Conservation (phyloP, 768 basidiomycete species). For the Lactarius hatsudake region DNA sequence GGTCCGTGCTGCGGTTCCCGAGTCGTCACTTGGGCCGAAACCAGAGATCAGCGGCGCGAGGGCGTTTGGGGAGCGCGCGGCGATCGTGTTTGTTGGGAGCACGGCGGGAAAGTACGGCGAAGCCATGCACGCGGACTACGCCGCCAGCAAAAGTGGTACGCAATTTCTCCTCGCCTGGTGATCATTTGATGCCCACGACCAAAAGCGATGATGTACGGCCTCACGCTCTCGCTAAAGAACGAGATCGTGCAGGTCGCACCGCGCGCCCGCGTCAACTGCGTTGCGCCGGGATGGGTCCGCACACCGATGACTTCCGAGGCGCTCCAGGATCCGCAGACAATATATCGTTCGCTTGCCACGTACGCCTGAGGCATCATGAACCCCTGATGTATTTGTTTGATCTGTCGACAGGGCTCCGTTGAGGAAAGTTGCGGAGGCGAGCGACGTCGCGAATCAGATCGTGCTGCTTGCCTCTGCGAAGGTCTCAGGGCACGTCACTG, state of each 20-base stretch:
- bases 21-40: neutral
- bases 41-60: slow-evolving; percentile 25
- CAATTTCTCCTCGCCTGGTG: too few relatives aligned
- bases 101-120: slow-evolving; percentile 76
- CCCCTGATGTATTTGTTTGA: neutral
- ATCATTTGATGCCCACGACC: neutral
- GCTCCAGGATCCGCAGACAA: slow-evolving; percentile 51
- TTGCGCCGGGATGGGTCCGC: slow-evolving; percentile 58
- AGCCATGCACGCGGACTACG: slow-evolving; percentile 63
- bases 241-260: slow-evolving; percentile 79
- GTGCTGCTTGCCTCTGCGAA: slow-evolving; percentile 55
- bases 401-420: slow-evolving; percentile 52
- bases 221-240: slow-evolving; percentile 68
- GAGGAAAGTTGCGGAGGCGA: slow-evolving; percentile 60
- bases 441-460: slow-evolving; percentile 66
- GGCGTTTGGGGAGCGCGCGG: slow-evolving; percentile 42
- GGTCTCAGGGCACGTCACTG: slow-evolving; percentile 69
- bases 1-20: neutral
- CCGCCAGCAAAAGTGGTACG: slow-evolving; percentile 67
- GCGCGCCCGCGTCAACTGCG: slow-evolving; percentile 62
- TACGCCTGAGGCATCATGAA: slow-evolving; percentile 34
- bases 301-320: slow-evolving; percentile 62
- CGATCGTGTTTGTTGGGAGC: slow-evolving; percentile 66
- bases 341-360: slow-evolving; percentile 66
- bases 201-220: slow-evolving; percentile 68